A percentile compares a stretch with the other conserved stretches of the same genome.
Conservation (phyloP, 805 yeast genomes). For the Debaryomyces castellii region DNA sequence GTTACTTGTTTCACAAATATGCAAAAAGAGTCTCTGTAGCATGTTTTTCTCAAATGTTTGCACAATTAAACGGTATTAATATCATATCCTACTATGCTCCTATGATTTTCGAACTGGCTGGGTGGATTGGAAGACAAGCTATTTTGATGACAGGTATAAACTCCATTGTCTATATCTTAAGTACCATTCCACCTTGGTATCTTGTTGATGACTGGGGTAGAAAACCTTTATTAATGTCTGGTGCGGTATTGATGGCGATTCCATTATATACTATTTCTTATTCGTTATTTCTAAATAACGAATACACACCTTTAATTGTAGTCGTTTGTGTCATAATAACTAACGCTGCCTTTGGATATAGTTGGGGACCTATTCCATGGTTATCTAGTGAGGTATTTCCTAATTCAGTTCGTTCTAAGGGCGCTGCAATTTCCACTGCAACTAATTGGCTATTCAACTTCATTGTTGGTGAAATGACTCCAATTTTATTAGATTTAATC, state of each 20-base stretch:
- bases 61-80: constrained; percentile 91
- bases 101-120: constrained; percentile 90
- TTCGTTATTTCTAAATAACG: constrained; percentile 36
- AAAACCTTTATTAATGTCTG: constrained; percentile 75
- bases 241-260: constrained; percentile 77
- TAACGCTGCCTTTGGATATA: constrained; percentile 82
- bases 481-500: constrained; percentile 73
- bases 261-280: constrained; percentile 66
- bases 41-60: constrained; percentile 88
- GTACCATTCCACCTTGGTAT: constrained; percentile 89
- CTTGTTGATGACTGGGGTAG: constrained; percentile 91
- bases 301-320: constrained; percentile 64
- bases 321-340: constrained; percentile 75
- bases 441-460: constrained; percentile 93
- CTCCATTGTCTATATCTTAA: constrained; percentile 38
- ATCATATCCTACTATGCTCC: constrained; percentile 94
- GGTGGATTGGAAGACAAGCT: constrained; percentile 88
- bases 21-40: constrained; percentile 80
- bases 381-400: constrained; percentile 87
- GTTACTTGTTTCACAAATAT: constrained; percentile 74
- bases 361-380: constrained; percentile 98
- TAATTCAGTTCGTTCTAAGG: constrained; percentile 78
- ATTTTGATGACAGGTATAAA: constrained; percentile 85
- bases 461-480: constrained; percentile 89
- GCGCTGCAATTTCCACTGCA: constrained; percentile 88